Evolutionary conservation across 176 grass and related monocot species (phyloP), one percentile per base, ranked within the genome.

Genomic region (Oryza meyeriana): DNA sequence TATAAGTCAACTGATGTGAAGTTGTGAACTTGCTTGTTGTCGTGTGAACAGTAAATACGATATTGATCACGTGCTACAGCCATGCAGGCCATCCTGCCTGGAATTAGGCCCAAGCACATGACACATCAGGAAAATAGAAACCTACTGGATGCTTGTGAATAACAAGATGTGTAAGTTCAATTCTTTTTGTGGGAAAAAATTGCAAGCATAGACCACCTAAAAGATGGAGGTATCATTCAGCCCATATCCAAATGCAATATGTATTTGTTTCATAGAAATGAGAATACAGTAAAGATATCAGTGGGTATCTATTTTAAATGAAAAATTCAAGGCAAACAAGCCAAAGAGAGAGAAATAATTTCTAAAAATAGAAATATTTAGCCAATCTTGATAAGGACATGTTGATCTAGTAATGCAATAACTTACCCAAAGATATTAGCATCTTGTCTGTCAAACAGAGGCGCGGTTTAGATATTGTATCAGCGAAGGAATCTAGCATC

Each of bases 371-470:
- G 68, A 74, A 86, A 38, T 38, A 75, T 40, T 34, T 33, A 17
- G 3, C 26, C 24, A 55, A 80, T 22, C 66, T 71, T 71, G 33
- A 74, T 13, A 76, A 20, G 5, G 41, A 48, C 27, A 24, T 18
- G n/a, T 64, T 59, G 13, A 80, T 47, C 26, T 67, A 84, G 16
- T 40, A 69, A 28, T 63, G 27, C 35, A 84, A 52, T 13, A 80
- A 68, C 67, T 80, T 87, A 95, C 93, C 91, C 67, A 99, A 85
- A 40, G 93, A 91, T 66, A 98, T 91, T 77, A 89, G 80, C 90
- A 95, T 90, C 85, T 95, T 95, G 86, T 98, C 96, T 66, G 88
- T 93, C 79, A 88, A 87, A 86, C 84, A 88, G 81, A 99, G 96
- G 25, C 80, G 87, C 22, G 93, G 89, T 80, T 93, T 99, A 82